A percentile compares a stretch with the other conserved stretches of the same genome.
These are phyloP conservation scores for Pleoardoris graminearum DNA, from an alignment of 2,329 filamentous ascomycete genomes.

Conservation along the genomic window DNA sequence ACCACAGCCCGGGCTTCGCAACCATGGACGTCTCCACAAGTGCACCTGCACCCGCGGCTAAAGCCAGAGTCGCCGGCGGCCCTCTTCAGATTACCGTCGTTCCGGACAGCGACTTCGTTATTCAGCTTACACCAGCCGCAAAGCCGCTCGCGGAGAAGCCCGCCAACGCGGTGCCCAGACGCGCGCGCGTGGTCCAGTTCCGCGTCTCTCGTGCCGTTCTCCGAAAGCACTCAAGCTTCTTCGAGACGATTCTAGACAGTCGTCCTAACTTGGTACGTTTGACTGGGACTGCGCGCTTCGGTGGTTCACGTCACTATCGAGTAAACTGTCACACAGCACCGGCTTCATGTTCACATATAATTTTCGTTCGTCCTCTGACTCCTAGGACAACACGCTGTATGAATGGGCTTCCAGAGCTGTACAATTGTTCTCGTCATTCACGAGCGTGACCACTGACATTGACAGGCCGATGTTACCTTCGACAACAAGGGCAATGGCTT, in stretches of 20 bases:
- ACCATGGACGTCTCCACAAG: constrained; percentile 7
- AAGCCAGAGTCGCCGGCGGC: constrained; percentile 5
- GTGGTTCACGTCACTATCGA: background rate
- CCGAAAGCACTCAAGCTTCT: constrained; percentile 12
- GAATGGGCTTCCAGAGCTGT: background rate
- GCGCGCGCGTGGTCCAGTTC: constrained; percentile 14
- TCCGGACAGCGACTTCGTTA: constrained; percentile 14
- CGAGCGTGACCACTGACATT: background rate
- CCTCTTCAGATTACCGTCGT: constrained; percentile 13
- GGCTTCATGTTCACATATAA: too few species aligned
- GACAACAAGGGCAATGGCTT: constrained; percentile 16
- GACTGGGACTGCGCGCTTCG: background rate
- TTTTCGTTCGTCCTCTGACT: too few species aligned
- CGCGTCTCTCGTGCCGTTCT: constrained; percentile 13
- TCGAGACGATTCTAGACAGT: constrained; percentile 9
- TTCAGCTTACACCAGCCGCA: constrained; percentile 16
- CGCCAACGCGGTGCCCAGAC: constrained; percentile 3
- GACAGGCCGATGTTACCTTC: constrained; percentile 14
- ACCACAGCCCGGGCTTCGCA: background rate
- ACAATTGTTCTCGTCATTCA: background rate
- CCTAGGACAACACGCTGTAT: background rate
- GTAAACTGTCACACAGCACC: too few species aligned
- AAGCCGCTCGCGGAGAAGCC: constrained; percentile 11
- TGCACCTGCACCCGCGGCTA: background rate
- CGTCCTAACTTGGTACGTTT: constrained; percentile 15